phyloP scores from a whole-genome alignment of 2,329 filamentous ascomycete species.

The Didymella pinodella region DNA sequence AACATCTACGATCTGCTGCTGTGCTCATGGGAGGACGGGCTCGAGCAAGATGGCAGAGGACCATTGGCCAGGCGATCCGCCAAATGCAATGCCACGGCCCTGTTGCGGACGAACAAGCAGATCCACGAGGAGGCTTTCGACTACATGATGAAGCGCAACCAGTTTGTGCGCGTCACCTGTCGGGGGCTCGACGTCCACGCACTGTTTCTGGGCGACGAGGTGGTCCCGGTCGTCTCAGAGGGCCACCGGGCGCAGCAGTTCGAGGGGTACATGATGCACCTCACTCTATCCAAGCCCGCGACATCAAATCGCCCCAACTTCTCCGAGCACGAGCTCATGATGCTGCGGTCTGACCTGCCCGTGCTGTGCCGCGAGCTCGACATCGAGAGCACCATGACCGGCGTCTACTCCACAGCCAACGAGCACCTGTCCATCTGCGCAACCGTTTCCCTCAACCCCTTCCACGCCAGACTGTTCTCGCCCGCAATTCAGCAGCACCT shows the following conservation, averaged over 20 bases:
- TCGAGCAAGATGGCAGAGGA: conserved; percentile 28
- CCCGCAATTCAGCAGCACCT: conserved; percentile 32
- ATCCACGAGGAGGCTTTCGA: conserved; percentile 40
- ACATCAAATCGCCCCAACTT: conserved; percentile 26
- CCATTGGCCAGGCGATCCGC: conserved; percentile 29
- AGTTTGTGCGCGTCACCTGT: conserved; percentile 39
- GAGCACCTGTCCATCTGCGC: conserved; percentile 32
- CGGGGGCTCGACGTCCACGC: conserved; percentile 31
- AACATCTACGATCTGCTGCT: conserved; percentile 37
- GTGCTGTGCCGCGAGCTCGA: conserved; percentile 32
- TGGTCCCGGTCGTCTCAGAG: conserved; percentile 33
- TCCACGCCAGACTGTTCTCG: conserved; percentile 27
- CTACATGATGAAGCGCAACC: conserved; percentile 40
- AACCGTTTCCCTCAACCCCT: conserved; percentile 26
- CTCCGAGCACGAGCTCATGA: conserved; percentile 36
- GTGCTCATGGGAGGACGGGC: conserved; percentile 37
- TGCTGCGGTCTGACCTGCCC: conserved; percentile 36
- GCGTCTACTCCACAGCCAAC: conserved; percentile 32
- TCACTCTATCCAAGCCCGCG: conserved; percentile 35
- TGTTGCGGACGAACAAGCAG: conserved; percentile 39
- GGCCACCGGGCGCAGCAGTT: conserved; percentile 29
- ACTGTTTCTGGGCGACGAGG: conserved; percentile 30
- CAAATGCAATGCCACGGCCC: conserved; percentile 31
- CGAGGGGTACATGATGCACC: conserved; percentile 38
- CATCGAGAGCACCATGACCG: conserved; percentile 37